These are phyloP conservation scores for Trypanosoma lewisi DNA, from an alignment of 208 protist species.

Conservation along the genomic window DNA sequence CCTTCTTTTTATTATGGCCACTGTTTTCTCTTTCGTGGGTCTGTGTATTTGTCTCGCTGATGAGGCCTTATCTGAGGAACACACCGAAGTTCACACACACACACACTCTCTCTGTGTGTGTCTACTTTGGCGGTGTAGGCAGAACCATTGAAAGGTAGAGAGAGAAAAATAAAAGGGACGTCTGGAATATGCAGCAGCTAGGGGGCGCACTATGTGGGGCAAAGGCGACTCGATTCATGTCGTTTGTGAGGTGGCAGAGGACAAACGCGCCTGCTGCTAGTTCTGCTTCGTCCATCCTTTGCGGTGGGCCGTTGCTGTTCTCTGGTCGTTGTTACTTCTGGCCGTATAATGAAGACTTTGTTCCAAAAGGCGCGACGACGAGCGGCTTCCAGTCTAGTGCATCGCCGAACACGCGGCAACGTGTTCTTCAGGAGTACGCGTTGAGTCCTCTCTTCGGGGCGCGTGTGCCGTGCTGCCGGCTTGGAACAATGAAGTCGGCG, in stretches of 20 bases:
- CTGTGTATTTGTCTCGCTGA: not conserved
- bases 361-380: constrained; percentile 55
- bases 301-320: not conserved
- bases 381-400: constrained; percentile 73
- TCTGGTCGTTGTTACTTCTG: constrained; percentile 63
- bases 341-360: constrained; percentile 77
- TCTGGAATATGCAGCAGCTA: not conserved
- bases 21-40: constrained; percentile 8
- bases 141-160: not conserved
- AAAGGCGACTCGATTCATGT: not conserved
- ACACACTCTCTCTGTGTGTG: not conserved
- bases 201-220: not conserved
- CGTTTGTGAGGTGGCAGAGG: not conserved
- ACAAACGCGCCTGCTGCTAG: too few species aligned
- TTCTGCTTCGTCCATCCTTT: not conserved
- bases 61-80: too few species aligned
- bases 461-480: constrained; percentile 49
- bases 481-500: constrained; percentile 39
- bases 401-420: constrained; percentile 55
- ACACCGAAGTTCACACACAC: not conserved
- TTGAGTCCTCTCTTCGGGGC: constrained; percentile 70
- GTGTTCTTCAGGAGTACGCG: constrained; percentile 71
- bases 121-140: not conserved
- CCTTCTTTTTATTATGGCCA: too few species aligned
- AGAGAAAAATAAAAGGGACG: not conserved